Conservation (phyloP, 306 rosid genomes). For the Datisca glomerata region DNA sequence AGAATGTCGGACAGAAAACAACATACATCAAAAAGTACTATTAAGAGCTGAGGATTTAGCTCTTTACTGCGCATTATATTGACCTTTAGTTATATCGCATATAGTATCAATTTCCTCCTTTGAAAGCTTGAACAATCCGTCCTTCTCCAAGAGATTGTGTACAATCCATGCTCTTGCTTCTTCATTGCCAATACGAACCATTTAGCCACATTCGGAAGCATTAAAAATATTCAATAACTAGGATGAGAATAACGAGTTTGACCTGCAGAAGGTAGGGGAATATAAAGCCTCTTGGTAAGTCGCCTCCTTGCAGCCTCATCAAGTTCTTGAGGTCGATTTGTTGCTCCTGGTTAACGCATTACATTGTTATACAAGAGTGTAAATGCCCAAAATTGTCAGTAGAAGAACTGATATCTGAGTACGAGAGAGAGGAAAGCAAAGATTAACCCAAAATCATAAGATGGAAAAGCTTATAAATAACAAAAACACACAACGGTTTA, state of each 20-base stretch:
- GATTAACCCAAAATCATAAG: too few relatives aligned
- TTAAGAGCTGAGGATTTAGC: slow-evolving; percentile 13
- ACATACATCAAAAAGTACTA: slow-evolving; percentile 3
- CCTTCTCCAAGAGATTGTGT: slow-evolving; percentile 63
- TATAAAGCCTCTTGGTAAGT: slow-evolving; percentile 81
- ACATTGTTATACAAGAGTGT: slow-evolving; percentile 12
- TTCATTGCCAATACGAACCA: slow-evolving; percentile 21
- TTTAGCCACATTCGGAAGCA: slow-evolving; percentile 15
- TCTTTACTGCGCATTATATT: slow-evolving; percentile 3
- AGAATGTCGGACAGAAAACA: slow-evolving; percentile 9
- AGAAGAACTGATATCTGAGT: too few relatives aligned
- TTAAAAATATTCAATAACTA: slow-evolving; percentile 5
- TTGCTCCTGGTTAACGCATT: slow-evolving; percentile 55
- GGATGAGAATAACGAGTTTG: slow-evolving; percentile 12
- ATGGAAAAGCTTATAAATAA: too few relatives aligned
- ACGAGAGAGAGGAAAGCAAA: too few relatives aligned
- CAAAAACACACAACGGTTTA: slow-evolving; percentile 1
- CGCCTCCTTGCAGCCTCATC: slow-evolving; percentile 98
- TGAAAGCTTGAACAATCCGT: slow-evolving; percentile 59
- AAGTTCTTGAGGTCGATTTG: slow-evolving; percentile 93
- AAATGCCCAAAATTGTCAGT: too few relatives aligned
- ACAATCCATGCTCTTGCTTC: slow-evolving; percentile 86
- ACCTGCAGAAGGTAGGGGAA: slow-evolving; percentile 90
- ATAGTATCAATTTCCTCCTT: slow-evolving; percentile 49
- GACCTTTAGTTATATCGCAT: slow-evolving; percentile 74